A percentile compares a stretch with the other conserved stretches of the same genome.
phyloP scores from a whole-genome alignment of 75 land plant species.

The Selaginella tamariscina region DNA sequence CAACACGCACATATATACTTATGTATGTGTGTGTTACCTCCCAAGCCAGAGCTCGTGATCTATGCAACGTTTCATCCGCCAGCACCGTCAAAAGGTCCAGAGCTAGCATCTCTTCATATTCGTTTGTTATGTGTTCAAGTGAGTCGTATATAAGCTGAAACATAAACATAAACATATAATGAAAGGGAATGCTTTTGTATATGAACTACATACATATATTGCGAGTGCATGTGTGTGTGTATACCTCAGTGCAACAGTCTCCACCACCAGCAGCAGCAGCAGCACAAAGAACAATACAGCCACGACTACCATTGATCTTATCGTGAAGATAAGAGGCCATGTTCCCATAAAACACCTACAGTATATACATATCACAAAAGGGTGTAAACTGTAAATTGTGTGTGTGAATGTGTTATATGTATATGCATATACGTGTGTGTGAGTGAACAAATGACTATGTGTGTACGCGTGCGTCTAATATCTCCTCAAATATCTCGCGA shows the following conservation, averaged over 20 bases:
- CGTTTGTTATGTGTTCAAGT: slow-evolving; percentile 4
- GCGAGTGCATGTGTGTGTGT: background rate
- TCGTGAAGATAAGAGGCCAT: slow-evolving; percentile 18
- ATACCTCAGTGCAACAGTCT: slow-evolving; percentile 18
- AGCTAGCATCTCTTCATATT: background rate
- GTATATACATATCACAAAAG: no score
- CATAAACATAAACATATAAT: background rate
- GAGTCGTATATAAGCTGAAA: slow-evolving; percentile 15
- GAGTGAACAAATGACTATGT: no score
- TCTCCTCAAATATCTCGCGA: slow-evolving; percentile 21
- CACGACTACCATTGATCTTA: slow-evolving; percentile 3
- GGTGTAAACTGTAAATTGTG: no score
- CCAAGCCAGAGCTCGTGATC: slow-evolving; percentile 18
- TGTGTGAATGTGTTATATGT: no score
- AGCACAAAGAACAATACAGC: slow-evolving; percentile 18
- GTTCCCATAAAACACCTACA: no score
- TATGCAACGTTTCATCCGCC: slow-evolving; percentile 21
- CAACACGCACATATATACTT: no score
- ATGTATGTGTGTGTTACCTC: no score
- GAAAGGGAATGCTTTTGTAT: background rate
- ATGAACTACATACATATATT: background rate
- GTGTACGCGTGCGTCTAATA: no score
- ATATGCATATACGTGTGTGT: no score
- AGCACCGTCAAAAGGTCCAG: slow-evolving; percentile 16
- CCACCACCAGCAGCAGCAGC: slow-evolving; percentile 21